Evolutionary conservation across 2,329 filamentous ascomycete species (phyloP).

Genomic region (Ceratocystis huliohia): DNA sequence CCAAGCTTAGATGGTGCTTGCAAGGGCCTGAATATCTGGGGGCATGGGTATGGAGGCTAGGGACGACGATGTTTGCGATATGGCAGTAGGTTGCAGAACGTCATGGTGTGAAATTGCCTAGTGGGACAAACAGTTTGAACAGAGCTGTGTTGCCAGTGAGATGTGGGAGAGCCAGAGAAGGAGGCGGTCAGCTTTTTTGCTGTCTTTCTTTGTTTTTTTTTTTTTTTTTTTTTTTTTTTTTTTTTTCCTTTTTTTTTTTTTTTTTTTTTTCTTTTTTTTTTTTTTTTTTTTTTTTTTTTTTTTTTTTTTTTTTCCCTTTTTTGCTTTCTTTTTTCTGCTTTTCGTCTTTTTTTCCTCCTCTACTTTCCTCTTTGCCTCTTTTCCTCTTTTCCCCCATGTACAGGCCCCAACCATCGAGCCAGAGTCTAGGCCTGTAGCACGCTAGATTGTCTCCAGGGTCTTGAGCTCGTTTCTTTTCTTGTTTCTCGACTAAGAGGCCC

Average conservation of each 20-base stretch:
- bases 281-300: too few relatives aligned
- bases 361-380: too few relatives aligned
- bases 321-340: too few relatives aligned
- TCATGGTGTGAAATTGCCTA: background rate
- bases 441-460: background rate
- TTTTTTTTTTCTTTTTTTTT: too few relatives aligned
- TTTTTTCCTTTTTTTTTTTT: fast-evolving
- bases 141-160: background rate
- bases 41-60: background rate
- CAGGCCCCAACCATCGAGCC: background rate
- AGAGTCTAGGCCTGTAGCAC: background rate
- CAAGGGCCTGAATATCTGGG: background rate
- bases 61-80: background rate
- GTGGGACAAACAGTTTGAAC: background rate
- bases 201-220: too few relatives aligned
- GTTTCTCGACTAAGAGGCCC: background rate
- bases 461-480: background rate
- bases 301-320: too few relatives aligned
- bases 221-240: too few relatives aligned
- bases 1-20: background rate
- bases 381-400: too few relatives aligned
- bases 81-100: background rate
- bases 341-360: too few relatives aligned
- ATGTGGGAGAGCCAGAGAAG: too few relatives aligned
- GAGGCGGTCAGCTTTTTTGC: too few relatives aligned